Conservation (phyloP, 1,139 yeast species). For the Pichia sorboxylosa region DNA sequence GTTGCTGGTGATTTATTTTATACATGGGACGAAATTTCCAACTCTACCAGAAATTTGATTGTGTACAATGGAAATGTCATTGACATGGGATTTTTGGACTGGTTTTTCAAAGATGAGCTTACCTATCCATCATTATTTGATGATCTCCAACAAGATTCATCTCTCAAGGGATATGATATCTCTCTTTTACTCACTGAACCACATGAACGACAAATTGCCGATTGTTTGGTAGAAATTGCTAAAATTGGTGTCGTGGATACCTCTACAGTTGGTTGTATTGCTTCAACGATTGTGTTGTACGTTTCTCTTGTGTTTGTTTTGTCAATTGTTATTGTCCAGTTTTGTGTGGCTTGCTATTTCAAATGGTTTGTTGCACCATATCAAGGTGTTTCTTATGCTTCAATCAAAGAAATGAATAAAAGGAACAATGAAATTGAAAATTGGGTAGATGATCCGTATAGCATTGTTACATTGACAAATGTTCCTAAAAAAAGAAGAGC, state of each 20-base stretch:
- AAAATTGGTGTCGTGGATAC: conserved; percentile 86
- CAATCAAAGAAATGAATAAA: conserved; percentile 31
- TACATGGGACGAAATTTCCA: conserved; percentile 78
- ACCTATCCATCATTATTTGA: conserved; percentile 65
- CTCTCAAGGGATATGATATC: conserved; percentile 66
- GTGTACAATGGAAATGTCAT: conserved; percentile 84
- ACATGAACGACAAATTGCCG: conserved; percentile 58
- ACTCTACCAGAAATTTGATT: conserved; percentile 62
- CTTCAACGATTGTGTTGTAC: conserved; percentile 71
- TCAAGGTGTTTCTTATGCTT: conserved; percentile 66
- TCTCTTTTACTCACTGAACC: conserved; percentile 65
- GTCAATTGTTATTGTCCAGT: conserved; percentile 65
- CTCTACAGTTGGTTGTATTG: conserved; percentile 91
- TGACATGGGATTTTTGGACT: conserved; percentile 63
- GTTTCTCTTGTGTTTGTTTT: conserved; percentile 76
- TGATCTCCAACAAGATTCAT: conserved; percentile 41
- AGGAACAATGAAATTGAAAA: conserved; percentile 39
- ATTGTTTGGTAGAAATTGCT: conserved; percentile 77
- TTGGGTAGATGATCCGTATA: conserved; percentile 45
- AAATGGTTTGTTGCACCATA: conserved; percentile 67
- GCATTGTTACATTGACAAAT: conserved; percentile 44
- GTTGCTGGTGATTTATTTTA: conserved; percentile 69
- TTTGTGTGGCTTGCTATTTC: conserved; percentile 78
- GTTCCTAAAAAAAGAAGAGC: conserved; percentile 45
- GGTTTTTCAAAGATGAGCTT: conserved; percentile 60